Base-by-base conservation (phyloP, 2,329 filamentous ascomycete species). In the Aspergillus sojae region DNA sequence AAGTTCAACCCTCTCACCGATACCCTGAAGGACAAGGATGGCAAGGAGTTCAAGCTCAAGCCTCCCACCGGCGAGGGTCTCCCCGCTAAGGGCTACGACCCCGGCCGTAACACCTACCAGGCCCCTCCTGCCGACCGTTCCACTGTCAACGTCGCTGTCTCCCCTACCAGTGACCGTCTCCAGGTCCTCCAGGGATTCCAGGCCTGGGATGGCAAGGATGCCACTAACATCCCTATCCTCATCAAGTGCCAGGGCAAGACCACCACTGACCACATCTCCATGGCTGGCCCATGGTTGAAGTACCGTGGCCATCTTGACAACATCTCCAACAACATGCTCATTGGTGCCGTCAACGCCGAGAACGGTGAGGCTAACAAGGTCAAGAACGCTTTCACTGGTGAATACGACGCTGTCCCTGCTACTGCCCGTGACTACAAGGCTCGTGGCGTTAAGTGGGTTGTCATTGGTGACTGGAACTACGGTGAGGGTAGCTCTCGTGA, bases 251-350 rank as follows among this genome's bases (percentile, higher is more conserved):
- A 95, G 82, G 94, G 94, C 81, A 97, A 98, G 89, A 97, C 93
- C 70, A 97, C 94, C 69, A 97, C 94, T 68, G 94, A 97, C 78
- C 93, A 97, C 84, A 97, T 97, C 82, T 97, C 93, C 67, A 96
- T 96, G 92, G 94, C 93, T 71, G 93, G 94, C 70, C 93, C 94
- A 67, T 97, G 94, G 94, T 86, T 98, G 80, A 97, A 97, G 87
- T 98, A 97, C 88, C 93, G 94, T 87, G 94, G 94, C 67, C 94
- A 98, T 80, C 87, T 98, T 75, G 94, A 97, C 88, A 98, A 98
- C 88, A 97, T 98, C 84, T 97, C 94, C 78, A 97, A 98, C 89
- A 98, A 98, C 88, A 96, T 97, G 93, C 83, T 98, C 80, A 97
- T 98, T 74, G 94, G 94, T 84, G 95, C 95, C 75, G 92, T 93